Evolutionary conservation across 331 rosid genomes (phyloP), one percentile per base, ranked within the genome.

Genomic region (Spiraea crenata): DNA sequence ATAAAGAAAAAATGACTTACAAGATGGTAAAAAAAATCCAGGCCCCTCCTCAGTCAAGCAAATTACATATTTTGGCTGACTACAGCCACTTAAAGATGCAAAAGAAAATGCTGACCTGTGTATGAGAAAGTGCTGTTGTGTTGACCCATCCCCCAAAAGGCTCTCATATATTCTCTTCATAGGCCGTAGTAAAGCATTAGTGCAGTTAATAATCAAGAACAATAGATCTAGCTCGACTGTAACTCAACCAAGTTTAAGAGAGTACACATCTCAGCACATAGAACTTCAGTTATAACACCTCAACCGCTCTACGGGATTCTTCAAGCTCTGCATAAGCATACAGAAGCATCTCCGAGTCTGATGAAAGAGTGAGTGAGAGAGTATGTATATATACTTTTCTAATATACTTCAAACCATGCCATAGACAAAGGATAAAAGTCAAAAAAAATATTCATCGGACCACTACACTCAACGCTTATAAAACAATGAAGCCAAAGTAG

Each of bases 291-390:
- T 45, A 45, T 31, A 61, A 73, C 73, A 88, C 99, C 96, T 85
- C 97, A 79, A 93, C 86, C 77, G 96, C 92, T 25, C 99, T 97
- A 79, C 96, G 97, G 72, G 97, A 91, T 78, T 93, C 97, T 83
- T 91, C 97, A 74, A 93, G 85, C 86, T 93, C 99, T 5, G 97
- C 97, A 76, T 85, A 91, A 61, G 99, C 97, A 87, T 89, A 93
- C 63, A 91, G 82, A 44, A 93, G 87, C 96, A 93, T 83, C 72
- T 89, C 91, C 0, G 90, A 91, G 80, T 86, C 97, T 93, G 87
- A 63, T 38, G 37, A 16, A 6, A 61, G 59, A 46, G 48, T 12
- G 47, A 70, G 38, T 19, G 52, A 5, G 9, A 54, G 46, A 62
- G 14, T 25, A 25, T 25, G 31, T 25, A 48, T 6, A 67, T 44